phyloP scores from a whole-genome alignment of 2,329 filamentous ascomycete species.

The Alternaria sp. region DNA sequence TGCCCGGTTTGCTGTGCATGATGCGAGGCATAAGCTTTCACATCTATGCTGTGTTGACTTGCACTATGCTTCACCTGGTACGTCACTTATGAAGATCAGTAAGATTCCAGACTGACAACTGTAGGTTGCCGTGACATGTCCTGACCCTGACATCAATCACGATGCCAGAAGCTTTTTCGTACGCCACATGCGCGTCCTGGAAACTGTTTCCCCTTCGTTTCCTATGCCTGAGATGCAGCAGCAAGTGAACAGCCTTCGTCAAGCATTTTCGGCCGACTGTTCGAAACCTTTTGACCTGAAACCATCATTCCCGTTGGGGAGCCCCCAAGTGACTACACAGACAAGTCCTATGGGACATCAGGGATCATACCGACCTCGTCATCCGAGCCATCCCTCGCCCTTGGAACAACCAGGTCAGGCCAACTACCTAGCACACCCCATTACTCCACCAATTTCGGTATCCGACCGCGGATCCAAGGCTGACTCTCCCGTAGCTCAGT shows the following conservation, averaged over 20 bases:
- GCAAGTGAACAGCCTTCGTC: conserved; percentile 86
- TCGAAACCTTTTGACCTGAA: conserved; percentile 90
- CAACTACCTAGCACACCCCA: conserved; percentile 73
- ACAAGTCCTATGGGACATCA: conserved; percentile 69
- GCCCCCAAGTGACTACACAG: conserved; percentile 70
- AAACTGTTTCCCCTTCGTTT: conserved; percentile 83
- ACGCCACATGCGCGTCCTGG: conserved; percentile 91
- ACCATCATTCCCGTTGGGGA: conserved; percentile 85
- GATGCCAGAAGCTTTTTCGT: conserved; percentile 91
- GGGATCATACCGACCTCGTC: conserved; percentile 60
- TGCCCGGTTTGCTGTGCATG: conserved; percentile 88
- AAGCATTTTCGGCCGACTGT: conserved; percentile 89
- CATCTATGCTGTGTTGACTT: conserved; percentile 90
- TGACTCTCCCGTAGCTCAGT: conserved; percentile 77
- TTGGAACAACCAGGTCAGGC: conserved; percentile 66
- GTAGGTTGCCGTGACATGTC: conserved; percentile 90
- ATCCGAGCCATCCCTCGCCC: conserved; percentile 57
- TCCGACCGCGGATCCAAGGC: conserved; percentile 77
- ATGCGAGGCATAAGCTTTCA: conserved; percentile 93
- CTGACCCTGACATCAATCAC: conserved; percentile 84
- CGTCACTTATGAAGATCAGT: conserved; percentile 52
- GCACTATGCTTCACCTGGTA: conserved; percentile 92
- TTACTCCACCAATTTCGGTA: conserved; percentile 81
- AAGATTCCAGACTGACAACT: conserved; percentile 21
- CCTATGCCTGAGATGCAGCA: conserved; percentile 89